A percentile compares a stretch with the other conserved stretches of the same genome.
Evolutionary conservation across 2,329 filamentous ascomycete genomes (phyloP).

Genomic region (Bimuria novae-zelandiae): DNA sequence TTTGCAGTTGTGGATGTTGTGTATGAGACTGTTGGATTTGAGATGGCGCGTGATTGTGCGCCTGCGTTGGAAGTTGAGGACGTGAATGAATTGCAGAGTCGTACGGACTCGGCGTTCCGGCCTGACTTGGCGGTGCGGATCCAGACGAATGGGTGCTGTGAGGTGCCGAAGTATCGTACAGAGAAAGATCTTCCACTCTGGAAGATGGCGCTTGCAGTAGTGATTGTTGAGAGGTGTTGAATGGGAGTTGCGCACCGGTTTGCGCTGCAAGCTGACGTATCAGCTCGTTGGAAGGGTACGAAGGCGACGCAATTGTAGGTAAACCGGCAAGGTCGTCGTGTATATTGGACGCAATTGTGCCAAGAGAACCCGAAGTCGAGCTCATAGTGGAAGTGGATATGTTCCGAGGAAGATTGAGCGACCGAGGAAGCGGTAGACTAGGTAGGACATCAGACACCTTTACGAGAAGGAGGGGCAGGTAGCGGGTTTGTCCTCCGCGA

Average conservation of each 20-base stretch:
- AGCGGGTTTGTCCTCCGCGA: slow-evolving; percentile 76
- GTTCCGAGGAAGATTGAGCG: slow-evolving; percentile 37
- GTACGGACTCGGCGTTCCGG: slow-evolving; percentile 42
- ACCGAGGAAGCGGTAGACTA: slow-evolving; percentile 44
- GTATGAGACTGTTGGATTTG: slow-evolving; percentile 33
- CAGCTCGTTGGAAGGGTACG: slow-evolving; percentile 39
- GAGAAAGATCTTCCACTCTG: slow-evolving; percentile 41
- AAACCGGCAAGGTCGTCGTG: slow-evolving; percentile 34
- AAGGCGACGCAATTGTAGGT: slow-evolving; percentile 31
- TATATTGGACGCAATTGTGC: slow-evolving; percentile 36
- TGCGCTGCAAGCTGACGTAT: slow-evolving; percentile 43
- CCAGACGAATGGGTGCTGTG: slow-evolving; percentile 41
- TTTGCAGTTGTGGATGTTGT: slow-evolving; percentile 35
- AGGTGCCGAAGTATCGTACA: slow-evolving; percentile 36
- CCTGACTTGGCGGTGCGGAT: slow-evolving; percentile 37
- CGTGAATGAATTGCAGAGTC: slow-evolving; percentile 29
- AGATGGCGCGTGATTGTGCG: slow-evolving; percentile 30
- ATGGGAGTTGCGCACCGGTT: slow-evolving; percentile 41
- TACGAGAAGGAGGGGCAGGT: slow-evolving; percentile 74
- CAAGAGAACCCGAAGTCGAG: slow-evolving; percentile 28
- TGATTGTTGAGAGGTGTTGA: slow-evolving; percentile 37
- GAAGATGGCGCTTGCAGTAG: slow-evolving; percentile 36
- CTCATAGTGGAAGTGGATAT: slow-evolving; percentile 34
- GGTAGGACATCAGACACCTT: slow-evolving; percentile 77
- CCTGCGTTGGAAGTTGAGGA: slow-evolving; percentile 19